Evolutionary conservation across 257 asterid species (phyloP).

Genomic region (Phtheirospermum japonicum): DNA sequence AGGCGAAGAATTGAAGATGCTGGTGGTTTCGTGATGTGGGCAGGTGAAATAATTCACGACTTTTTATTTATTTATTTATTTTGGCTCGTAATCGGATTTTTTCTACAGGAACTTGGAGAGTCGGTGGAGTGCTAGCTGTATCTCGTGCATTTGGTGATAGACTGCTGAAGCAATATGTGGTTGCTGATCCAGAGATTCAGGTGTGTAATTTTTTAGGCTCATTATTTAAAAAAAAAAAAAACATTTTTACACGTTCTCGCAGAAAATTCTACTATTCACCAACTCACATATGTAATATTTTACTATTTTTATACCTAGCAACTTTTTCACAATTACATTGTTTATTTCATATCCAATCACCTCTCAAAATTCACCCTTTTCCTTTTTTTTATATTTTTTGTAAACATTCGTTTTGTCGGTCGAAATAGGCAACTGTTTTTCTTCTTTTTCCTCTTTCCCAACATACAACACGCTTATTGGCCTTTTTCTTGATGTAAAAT

Average conservation of each 20-base stretch:
- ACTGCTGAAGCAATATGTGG: slow-evolving; percentile 67
- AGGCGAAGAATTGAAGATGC: slow-evolving; percentile 88
- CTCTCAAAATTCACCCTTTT: too few relatives aligned
- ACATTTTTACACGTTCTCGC: too few relatives aligned
- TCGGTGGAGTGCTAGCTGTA: slow-evolving; percentile 88
- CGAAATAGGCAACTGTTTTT: not conserved
- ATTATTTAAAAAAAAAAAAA: too few relatives aligned
- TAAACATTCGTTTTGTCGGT: too few relatives aligned
- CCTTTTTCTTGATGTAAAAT: slow-evolving; percentile 19
- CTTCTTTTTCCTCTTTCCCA: not conserved
- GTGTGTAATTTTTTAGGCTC: slow-evolving; percentile 28
- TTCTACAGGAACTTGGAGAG: slow-evolving; percentile 81
- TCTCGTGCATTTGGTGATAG: slow-evolving; percentile 92
- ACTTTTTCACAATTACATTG: too few relatives aligned
- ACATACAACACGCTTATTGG: not conserved
- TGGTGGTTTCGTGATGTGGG: slow-evolving; percentile 93
- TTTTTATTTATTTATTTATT: not conserved
- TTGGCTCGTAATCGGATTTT: not conserved
- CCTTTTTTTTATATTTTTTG: too few relatives aligned
- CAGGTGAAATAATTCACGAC: slow-evolving; percentile 43
- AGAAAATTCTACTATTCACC: too few relatives aligned
- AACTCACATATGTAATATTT: too few relatives aligned
- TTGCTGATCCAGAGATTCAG: slow-evolving; percentile 88
- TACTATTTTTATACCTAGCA: too few relatives aligned
- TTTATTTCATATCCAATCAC: too few relatives aligned